A percentile compares a stretch with the other conserved stretches of the same genome.
phyloP scores from a whole-genome alignment of 257 asterid species.

The Capsicum baccatum region DNA sequence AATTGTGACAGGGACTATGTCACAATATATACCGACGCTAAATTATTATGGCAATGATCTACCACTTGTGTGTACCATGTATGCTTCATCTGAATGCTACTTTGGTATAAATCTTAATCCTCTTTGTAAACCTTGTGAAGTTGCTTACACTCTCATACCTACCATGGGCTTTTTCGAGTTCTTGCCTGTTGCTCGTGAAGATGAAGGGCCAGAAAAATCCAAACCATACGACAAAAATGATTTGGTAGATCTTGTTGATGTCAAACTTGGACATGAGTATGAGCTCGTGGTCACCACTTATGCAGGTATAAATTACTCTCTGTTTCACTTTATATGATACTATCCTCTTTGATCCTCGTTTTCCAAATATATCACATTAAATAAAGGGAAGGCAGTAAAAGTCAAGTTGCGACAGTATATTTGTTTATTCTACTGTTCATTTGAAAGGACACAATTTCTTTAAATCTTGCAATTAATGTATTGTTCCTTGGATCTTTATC shows the following conservation, averaged over 20 bases:
- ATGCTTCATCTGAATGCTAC: slow-evolving; percentile 54
- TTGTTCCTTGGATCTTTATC: no score
- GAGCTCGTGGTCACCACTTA: slow-evolving; percentile 39
- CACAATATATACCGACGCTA: slow-evolving; percentile 44
- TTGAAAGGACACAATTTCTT: neutral
- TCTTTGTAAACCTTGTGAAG: slow-evolving; percentile 37
- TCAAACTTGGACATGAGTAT: slow-evolving; percentile 31
- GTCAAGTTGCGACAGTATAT: neutral
- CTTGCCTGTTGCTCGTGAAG: slow-evolving; percentile 29
- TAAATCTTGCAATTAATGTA: neutral
- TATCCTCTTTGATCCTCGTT: neutral
- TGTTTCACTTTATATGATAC: neutral
- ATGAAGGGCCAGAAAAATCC: neutral
- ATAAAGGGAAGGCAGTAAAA: neutral
- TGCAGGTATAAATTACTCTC: neutral
- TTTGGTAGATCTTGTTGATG: slow-evolving; percentile 40
- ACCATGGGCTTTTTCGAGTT: slow-evolving; percentile 41
- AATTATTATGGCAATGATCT: slow-evolving; percentile 50
- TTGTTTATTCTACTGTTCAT: neutral
- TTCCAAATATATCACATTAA: neutral
- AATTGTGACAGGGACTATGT: slow-evolving; percentile 40
- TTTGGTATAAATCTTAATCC: slow-evolving; percentile 46
- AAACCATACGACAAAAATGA: neutral
- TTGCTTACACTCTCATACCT: slow-evolving; percentile 37
- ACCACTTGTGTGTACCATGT: slow-evolving; percentile 50